These are phyloP conservation scores for Agarophyton chilense DNA, from an alignment of 23 red algal genomes.

Conservation along the genomic window DNA sequence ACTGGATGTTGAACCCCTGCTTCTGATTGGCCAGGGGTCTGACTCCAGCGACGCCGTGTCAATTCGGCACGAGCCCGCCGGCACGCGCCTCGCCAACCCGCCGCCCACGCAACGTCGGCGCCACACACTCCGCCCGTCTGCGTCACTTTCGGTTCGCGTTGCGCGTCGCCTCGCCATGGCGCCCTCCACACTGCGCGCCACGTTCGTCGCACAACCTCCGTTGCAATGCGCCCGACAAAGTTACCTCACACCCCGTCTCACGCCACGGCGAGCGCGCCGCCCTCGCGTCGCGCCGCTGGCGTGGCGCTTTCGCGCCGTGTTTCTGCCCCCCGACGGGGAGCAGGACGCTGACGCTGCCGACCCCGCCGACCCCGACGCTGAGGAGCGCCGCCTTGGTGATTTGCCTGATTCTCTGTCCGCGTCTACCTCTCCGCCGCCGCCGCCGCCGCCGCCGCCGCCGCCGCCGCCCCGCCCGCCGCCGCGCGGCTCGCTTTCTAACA, in stretches of 20 bases:
- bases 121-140: too few relatives aligned
- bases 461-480: background rate
- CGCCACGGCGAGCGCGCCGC: background rate
- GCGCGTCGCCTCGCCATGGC: background rate
- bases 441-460: background rate
- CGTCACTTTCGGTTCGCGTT: too few relatives aligned
- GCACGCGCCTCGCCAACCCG: too few relatives aligned
- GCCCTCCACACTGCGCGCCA: background rate
- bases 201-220: slow-evolving; percentile 9
- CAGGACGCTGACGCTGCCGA: background rate
- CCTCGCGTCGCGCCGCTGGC: background rate
- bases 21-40: too few relatives aligned
- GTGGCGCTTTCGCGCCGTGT: background rate
- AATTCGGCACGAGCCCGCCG: too few relatives aligned
- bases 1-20: too few relatives aligned
- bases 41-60: too few relatives aligned
- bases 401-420: background rate
- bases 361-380: background rate
- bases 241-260: background rate
- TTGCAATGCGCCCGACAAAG: background rate
- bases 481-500: background rate
- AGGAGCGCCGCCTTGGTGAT: background rate
- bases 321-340: background rate
- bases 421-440: background rate
- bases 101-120: too few relatives aligned